Percentiles rank a stretch among this genome's conserved stretches.
phyloP scores from a whole-genome alignment of 441 rosid genomes.

The Arabidopsis hybrid region DNA sequence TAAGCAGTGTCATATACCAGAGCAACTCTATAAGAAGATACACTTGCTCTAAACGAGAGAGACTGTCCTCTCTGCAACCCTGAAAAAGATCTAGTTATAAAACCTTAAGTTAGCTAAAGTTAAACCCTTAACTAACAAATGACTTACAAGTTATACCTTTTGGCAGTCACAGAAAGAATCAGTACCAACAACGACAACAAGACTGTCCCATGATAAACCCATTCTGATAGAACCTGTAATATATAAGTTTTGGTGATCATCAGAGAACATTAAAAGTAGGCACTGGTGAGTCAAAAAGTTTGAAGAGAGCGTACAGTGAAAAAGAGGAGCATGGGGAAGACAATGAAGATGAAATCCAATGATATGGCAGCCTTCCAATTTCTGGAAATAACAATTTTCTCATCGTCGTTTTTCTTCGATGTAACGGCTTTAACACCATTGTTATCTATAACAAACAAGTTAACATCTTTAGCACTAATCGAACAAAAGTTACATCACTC shows the following conservation, averaged over 20 bases:
- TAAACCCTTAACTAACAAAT: conserved; percentile 4
- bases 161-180: conserved; percentile 50
- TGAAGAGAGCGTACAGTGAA: conserved; percentile 67
- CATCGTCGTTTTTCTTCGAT: conserved; percentile 55
- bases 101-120: background rate
- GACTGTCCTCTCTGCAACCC: conserved; percentile 49
- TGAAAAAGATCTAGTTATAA: conserved; percentile 39
- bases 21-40: conserved; percentile 76
- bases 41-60: conserved; percentile 56
- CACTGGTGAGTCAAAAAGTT: background rate
- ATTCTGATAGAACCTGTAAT: conserved; percentile 75
- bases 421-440: conserved; percentile 33
- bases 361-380: conserved; percentile 54
- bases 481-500: background rate
- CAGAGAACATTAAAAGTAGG: background rate
- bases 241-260: background rate
- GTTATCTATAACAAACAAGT: conserved; percentile 44
- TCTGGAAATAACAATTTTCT: conserved; percentile 46
- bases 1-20: conserved; percentile 55
- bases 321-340: conserved; percentile 66
- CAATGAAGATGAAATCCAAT: conserved; percentile 67
- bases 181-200: conserved; percentile 49
- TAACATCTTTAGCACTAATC: conserved; percentile 26
- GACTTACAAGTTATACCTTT: conserved; percentile 81
- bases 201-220: conserved; percentile 56